These are phyloP conservation scores for Eremothecium coryli DNA, from an alignment of 1,139 yeast genomes.

Conservation along the genomic window DNA sequence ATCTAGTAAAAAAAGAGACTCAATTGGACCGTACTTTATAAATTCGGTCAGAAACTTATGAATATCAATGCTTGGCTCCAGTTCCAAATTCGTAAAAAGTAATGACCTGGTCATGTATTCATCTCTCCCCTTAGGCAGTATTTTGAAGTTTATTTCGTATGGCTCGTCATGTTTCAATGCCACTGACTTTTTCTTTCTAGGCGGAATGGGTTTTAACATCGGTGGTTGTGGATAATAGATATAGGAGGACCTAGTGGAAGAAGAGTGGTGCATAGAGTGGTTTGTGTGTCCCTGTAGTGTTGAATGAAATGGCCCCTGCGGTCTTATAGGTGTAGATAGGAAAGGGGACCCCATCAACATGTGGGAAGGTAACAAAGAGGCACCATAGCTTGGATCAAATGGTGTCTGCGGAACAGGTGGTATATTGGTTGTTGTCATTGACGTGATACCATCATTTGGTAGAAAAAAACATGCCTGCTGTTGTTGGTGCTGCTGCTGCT, in stretches of 20 bases:
- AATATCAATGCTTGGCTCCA: slow-evolving; percentile 12
- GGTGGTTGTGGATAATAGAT: slow-evolving; percentile 5
- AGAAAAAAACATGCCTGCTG: slow-evolving; percentile 28
- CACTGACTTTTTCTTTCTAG: slow-evolving; percentile 4
- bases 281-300: slow-evolving; percentile 1
- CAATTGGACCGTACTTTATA: slow-evolving; percentile 36
- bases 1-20: slow-evolving; percentile 31
- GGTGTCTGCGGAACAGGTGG: slow-evolving; percentile 39
- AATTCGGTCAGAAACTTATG: slow-evolving; percentile 23
- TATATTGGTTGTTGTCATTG: slow-evolving; percentile 15
- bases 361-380: slow-evolving; percentile 65
- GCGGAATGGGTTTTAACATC: slow-evolving; percentile 4
- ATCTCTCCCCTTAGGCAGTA: slow-evolving; percentile 28
- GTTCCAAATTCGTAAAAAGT: slow-evolving; percentile 24
- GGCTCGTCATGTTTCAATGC: slow-evolving; percentile 6
- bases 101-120: slow-evolving; percentile 27
- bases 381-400: slow-evolving; percentile 45
- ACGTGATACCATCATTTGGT: slow-evolving; percentile 15
- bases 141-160: slow-evolving; percentile 3
- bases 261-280: slow-evolving; percentile 2
- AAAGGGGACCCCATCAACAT: slow-evolving; percentile 60
- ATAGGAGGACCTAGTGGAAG: slow-evolving; percentile 2
- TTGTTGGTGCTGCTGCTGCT: slow-evolving; percentile 29
- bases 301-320: slow-evolving; percentile 4
- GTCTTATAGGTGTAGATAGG: slow-evolving; percentile 36